Conservation (phyloP, 208 protist genomes). For the Trypanosoma platydactyli region DNA sequence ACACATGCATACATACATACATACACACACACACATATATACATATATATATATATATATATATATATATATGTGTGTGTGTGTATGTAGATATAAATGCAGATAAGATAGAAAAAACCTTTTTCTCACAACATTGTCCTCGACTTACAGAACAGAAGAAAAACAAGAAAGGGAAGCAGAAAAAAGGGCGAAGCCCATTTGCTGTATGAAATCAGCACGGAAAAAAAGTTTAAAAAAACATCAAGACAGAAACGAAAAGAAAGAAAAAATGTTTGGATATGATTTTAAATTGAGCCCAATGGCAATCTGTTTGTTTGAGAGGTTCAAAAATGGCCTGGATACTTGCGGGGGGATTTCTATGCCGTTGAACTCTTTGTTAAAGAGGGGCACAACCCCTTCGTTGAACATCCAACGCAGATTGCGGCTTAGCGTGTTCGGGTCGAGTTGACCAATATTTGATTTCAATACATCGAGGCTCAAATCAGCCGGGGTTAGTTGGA, state of each 20-base stretch:
- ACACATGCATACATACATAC: conserved; percentile 8
- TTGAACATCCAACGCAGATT: conserved; percentile 31
- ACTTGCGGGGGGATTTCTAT: conserved; percentile 31
- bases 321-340: conserved; percentile 27
- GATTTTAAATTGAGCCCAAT: conserved; percentile 30
- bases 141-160: too few relatives aligned
- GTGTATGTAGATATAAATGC: too few relatives aligned
- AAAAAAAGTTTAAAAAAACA: neutral
- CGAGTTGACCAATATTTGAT: conserved; percentile 47
- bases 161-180: too few relatives aligned
- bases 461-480: conserved; percentile 34
- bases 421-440: conserved; percentile 21
- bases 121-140: too few relatives aligned
- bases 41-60: too few relatives aligned
- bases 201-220: neutral
- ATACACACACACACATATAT: neutral
- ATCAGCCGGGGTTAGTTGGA: conserved; percentile 28
- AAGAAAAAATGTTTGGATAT: neutral
- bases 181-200: too few relatives aligned
- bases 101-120: too few relatives aligned
- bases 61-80: too few relatives aligned
- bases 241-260: neutral
- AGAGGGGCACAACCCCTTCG: conserved; percentile 29
- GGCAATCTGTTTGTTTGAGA: conserved; percentile 22
- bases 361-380: conserved; percentile 34